phyloP scores from a whole-genome alignment of 208 protist genomes.

The Leptomonas pyrrhocoris region DNA sequence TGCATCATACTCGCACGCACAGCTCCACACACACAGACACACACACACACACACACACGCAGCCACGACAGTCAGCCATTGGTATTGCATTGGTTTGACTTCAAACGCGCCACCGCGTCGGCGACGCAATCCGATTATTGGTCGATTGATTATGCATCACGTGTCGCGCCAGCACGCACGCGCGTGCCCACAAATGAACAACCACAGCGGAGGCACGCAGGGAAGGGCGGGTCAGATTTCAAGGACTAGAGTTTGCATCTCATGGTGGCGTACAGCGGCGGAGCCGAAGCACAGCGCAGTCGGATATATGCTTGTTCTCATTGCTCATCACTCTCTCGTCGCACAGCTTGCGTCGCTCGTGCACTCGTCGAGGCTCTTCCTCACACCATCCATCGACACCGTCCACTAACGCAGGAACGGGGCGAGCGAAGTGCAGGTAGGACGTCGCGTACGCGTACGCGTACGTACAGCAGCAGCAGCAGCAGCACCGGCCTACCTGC shows the following conservation, averaged over 20 bases:
- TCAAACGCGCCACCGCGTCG: slow-evolving; percentile 11
- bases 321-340: slow-evolving; percentile 40
- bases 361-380: slow-evolving; percentile 20
- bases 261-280: slow-evolving; percentile 25
- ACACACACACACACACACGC: neutral
- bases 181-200: neutral
- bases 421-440: slow-evolving; percentile 57
- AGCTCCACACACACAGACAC: slow-evolving; percentile 1
- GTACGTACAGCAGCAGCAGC: neutral
- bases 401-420: slow-evolving; percentile 31
- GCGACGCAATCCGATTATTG: slow-evolving; percentile 19
- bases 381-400: slow-evolving; percentile 41
- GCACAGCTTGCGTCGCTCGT: neutral
- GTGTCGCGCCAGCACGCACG: no score
- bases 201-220: neutral
- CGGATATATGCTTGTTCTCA: slow-evolving; percentile 70
- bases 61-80: slow-evolving; percentile 9
- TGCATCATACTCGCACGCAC: slow-evolving; percentile 40
- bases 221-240: slow-evolving; percentile 61
- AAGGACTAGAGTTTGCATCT: slow-evolving; percentile 56
- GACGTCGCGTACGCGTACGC: neutral
- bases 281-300: slow-evolving; percentile 19
- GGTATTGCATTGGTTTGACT: slow-evolving; percentile 24
- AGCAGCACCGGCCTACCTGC: neutral
- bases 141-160: slow-evolving; percentile 17